A percentile compares a stretch with the other conserved stretches of the same genome.
phyloP scores from a whole-genome alignment of 345 rosid species.

The Citrus sp. region DNA sequence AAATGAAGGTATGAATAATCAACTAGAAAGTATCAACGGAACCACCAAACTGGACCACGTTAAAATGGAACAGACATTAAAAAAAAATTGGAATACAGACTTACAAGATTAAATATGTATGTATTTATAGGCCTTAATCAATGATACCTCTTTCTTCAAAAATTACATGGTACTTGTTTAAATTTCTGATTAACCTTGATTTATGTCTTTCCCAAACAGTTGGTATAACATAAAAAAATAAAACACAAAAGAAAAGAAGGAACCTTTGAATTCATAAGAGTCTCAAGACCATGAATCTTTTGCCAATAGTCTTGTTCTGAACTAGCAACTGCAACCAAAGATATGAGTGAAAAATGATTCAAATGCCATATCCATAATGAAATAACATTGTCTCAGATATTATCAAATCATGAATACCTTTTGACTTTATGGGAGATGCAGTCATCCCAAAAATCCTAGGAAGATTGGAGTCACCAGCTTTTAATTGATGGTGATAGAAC shows the following conservation, averaged over 20 bases:
- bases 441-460: conserved; percentile 95
- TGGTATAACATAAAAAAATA: neutral
- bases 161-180: no score
- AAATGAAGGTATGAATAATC: neutral
- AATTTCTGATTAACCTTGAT: no score
- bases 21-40: conserved; percentile 4
- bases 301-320: conserved; percentile 46
- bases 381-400: neutral
- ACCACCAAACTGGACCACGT: neutral
- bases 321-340: conserved; percentile 35
- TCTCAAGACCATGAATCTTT: conserved; percentile 62
- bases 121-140: no score
- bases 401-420: conserved; percentile 43
- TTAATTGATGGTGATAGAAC: conserved; percentile 56
- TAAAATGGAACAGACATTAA: neutral
- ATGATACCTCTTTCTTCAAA: no score
- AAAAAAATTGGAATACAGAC: no score
- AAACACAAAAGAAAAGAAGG: conserved; percentile 14
- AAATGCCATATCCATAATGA: neutral
- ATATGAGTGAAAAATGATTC: neutral
- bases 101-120: no score
- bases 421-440: conserved; percentile 81
- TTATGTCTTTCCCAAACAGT: no score
- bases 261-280: conserved; percentile 83
- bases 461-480: conserved; percentile 29